phyloP scores from a whole-genome alignment of 2,329 filamentous ascomycete genomes.

The Aspergillus unguis region DNA sequence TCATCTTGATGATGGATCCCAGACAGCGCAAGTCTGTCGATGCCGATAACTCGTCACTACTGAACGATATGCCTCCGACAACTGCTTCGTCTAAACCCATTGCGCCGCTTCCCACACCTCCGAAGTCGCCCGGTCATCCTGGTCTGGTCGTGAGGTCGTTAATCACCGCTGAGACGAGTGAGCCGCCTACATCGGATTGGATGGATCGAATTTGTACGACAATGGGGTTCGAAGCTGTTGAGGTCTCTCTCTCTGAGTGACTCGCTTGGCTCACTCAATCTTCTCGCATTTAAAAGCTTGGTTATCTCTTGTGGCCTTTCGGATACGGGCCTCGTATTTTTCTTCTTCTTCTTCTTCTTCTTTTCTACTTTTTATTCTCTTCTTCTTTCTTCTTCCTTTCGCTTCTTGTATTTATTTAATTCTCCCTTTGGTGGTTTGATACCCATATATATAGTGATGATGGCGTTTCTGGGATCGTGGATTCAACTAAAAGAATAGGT shows the following conservation, averaged over 20 bases:
- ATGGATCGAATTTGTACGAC: conserved; percentile 25
- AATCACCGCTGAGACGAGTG: conserved; percentile 16
- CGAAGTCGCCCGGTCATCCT: conserved; percentile 13
- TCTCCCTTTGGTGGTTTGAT: conserved; percentile 7
- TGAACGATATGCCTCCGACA: conserved; percentile 16
- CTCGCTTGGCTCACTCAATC: not conserved
- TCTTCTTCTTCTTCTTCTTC: not conserved
- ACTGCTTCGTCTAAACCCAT: not conserved
- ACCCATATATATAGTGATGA: conserved; percentile 8
- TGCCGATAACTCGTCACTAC: conserved; percentile 5
- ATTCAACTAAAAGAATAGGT: too few relatives aligned
- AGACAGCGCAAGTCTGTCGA: conserved; percentile 18
- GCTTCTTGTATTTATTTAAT: conserved; percentile 1
- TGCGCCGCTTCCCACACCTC: conserved; percentile 11
- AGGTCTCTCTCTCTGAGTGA: conserved; percentile 17
- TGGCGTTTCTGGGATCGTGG: conserved; percentile 1
- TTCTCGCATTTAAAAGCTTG: not conserved
- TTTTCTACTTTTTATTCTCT: not conserved
- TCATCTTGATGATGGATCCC: conserved; percentile 20
- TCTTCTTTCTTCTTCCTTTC: not conserved
- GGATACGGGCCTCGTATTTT: not conserved
- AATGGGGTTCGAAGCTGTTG: conserved; percentile 25
- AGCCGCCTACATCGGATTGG: conserved; percentile 22
- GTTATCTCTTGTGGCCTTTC: not conserved
- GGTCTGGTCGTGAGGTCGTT: conserved; percentile 18